A percentile compares a stretch with the other conserved stretches of the same genome.
Conservation (phyloP, 139 green algal species). For the Micromonas pusilla region DNA sequence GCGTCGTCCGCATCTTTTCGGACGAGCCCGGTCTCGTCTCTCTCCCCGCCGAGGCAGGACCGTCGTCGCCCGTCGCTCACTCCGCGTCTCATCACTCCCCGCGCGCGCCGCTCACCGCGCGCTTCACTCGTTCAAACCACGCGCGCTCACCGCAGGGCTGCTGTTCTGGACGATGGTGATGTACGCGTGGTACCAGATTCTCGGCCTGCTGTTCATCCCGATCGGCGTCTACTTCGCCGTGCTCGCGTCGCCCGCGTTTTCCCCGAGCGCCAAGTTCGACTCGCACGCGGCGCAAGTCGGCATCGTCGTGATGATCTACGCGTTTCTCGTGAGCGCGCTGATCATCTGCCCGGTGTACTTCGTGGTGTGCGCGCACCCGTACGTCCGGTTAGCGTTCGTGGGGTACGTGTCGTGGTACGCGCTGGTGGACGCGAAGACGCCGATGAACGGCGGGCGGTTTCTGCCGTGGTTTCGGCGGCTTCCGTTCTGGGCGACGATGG, state of each 20-base stretch:
- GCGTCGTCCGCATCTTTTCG: neutral
- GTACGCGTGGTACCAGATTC: neutral
- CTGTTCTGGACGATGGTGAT: conserved; percentile 2
- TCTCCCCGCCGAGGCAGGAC: neutral
- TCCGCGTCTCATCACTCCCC: neutral
- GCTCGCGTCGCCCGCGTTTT: neutral
- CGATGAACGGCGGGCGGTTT: neutral
- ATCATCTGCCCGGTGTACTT: conserved; percentile 9
- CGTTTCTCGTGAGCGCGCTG: conserved; percentile 6
- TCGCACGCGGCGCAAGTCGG: conserved; percentile 15
- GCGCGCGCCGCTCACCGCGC: neutral
- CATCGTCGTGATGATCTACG: conserved; percentile 20
- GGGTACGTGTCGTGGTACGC: conserved; percentile 16
- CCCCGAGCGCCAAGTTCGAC: neutral
- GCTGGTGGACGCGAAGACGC: neutral
- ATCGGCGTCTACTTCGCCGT: conserved; percentile 4
- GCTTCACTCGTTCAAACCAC: neutral
- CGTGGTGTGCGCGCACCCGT: neutral
- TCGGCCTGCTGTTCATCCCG: conserved; percentile 13
- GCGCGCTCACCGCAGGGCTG: neutral
- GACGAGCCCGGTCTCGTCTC: neutral
- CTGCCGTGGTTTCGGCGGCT: neutral
- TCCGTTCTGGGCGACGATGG: conserved; percentile 7
- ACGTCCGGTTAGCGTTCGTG: conserved; percentile 2
- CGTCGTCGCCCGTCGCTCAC: too few relatives aligned